Base-by-base conservation (phyloP, 331 rosid species). In the Malus hybrid region DNA sequence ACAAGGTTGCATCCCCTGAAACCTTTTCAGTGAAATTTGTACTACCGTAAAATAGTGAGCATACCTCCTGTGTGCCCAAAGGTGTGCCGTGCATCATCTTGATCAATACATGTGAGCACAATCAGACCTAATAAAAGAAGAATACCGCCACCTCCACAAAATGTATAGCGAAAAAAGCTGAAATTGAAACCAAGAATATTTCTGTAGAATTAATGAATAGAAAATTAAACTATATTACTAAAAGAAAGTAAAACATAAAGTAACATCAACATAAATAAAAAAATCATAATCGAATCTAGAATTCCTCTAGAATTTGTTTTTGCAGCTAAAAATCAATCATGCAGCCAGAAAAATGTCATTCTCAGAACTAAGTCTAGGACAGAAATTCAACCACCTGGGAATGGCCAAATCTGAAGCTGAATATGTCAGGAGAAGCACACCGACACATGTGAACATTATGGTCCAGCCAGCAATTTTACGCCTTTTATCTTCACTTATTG, bases 1-100 rank as follows among this genome's bases (percentile, higher is more conserved):
- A 28, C 11, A 3, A 28, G 34, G 32, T 59, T 55, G 16, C 16
- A 59, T 12, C 20, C 39, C 68, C 10, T 15, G 44, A 31, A 31
- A 8, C 20, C 20, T 1, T 32, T 16, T 16, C 11, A 16, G 19
- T 64, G 29, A 19, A 10, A 34, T 66, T 66, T 20, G 2, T 8
- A 16, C 44, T 15, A 15, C 2, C 5, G 8, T 4, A 67, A 6
- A 22, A 69, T 61, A 69, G 12, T 68, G 52, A 80, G 65, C 77
- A 72, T 83, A 94, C 99, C 97, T 90, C 96, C 93, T 20, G 92
- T 64, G 85, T 89, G 84, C 22, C 99, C 99, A 81, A 95, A 95
- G 85, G 33, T 90, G 91, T 92, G 97, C 9, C 97, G 85, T 42
- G 92, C 97, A 74, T 92, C 97, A 76, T 95, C 99, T 89, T 95